phyloP scores from a whole-genome alignment of 164 flowering plant genomes.

The Nymphaea colorata region DNA sequence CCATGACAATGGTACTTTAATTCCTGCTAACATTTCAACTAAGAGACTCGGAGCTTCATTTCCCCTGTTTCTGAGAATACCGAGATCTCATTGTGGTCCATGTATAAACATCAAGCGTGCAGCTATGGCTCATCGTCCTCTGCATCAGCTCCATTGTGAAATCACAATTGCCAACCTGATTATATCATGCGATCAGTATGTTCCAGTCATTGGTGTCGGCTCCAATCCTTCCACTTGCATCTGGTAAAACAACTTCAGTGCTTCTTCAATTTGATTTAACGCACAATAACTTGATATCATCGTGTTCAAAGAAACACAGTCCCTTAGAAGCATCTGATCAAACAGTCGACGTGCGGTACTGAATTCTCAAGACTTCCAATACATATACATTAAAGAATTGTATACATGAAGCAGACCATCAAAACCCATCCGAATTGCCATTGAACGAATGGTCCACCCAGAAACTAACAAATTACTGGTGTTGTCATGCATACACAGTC shows the following conservation, averaged over 20 bases:
- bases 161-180: slow-evolving; percentile 17
- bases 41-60: slow-evolving; percentile 17
- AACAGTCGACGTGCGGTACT: slow-evolving; percentile 10
- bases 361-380: slow-evolving; percentile 16
- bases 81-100: slow-evolving; percentile 25
- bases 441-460: slow-evolving; percentile 12
- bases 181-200: slow-evolving; percentile 17
- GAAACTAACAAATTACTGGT: no score
- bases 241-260: slow-evolving; percentile 9
- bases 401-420: slow-evolving; percentile 6
- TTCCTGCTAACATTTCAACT: slow-evolving; percentile 13
- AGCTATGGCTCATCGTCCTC: slow-evolving; percentile 13
- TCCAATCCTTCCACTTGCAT: slow-evolving; percentile 17
- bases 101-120: slow-evolving; percentile 18
- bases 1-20: background rate
- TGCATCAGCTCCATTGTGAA: slow-evolving; percentile 19
- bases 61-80: slow-evolving; percentile 15
- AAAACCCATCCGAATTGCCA: slow-evolving; percentile 10
- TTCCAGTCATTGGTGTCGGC: slow-evolving; percentile 20
- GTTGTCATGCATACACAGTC: no score
- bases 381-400: slow-evolving; percentile 18
- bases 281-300: slow-evolving; percentile 19
- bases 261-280: slow-evolving; percentile 9
- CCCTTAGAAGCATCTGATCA: slow-evolving; percentile 13
- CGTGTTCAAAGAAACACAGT: slow-evolving; percentile 18